Conservation (phyloP, 371 early-diverging fungal genomes). For the Basidiobolus meristosporus region DNA sequence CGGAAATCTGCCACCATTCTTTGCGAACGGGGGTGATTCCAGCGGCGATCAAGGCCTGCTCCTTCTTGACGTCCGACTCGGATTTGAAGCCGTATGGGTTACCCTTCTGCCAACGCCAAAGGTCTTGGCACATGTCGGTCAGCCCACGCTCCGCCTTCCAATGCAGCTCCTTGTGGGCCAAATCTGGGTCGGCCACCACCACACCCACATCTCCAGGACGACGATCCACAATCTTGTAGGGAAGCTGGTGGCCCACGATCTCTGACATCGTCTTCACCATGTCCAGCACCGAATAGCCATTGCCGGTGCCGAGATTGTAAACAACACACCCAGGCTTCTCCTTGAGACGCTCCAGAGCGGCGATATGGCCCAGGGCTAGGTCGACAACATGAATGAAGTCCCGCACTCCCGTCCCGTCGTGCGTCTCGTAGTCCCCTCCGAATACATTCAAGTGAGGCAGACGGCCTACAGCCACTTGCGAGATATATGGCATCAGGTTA, state of each 20-base stretch:
- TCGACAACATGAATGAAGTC: constrained; percentile 88
- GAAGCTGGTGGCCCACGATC: constrained; percentile 40
- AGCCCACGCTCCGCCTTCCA: constrained; percentile 53
- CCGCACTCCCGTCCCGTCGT: constrained; percentile 78
- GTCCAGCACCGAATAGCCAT: constrained; percentile 70
- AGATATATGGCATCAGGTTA: constrained; percentile 76
- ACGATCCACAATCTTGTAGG: constrained; percentile 34
- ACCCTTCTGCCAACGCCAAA: constrained; percentile 80
- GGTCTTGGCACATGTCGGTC: constrained; percentile 72
- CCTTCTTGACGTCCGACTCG: too few species aligned
- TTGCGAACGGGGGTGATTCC: too few species aligned
- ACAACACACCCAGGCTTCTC: constrained; percentile 25
- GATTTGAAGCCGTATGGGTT: too few species aligned
- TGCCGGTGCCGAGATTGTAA: constrained; percentile 80
- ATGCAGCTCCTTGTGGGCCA: constrained; percentile 44
- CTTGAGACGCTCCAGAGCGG: constrained; percentile 47
- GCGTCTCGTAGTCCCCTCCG: constrained; percentile 69
- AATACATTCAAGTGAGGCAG: constrained; percentile 50
- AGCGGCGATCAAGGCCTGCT: too few species aligned
- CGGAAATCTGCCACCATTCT: too few species aligned
- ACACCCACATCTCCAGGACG: constrained; percentile 73
- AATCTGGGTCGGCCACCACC: constrained; percentile 55
- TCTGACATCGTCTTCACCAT: constrained; percentile 61
- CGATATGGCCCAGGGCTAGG: constrained; percentile 68
- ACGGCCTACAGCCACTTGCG: constrained; percentile 59